A percentile compares a stretch with the other conserved stretches of the same genome.
These are phyloP conservation scores for Solanum tarapatanum DNA, from an alignment of 257 asterid genomes.

Conservation along the genomic window DNA sequence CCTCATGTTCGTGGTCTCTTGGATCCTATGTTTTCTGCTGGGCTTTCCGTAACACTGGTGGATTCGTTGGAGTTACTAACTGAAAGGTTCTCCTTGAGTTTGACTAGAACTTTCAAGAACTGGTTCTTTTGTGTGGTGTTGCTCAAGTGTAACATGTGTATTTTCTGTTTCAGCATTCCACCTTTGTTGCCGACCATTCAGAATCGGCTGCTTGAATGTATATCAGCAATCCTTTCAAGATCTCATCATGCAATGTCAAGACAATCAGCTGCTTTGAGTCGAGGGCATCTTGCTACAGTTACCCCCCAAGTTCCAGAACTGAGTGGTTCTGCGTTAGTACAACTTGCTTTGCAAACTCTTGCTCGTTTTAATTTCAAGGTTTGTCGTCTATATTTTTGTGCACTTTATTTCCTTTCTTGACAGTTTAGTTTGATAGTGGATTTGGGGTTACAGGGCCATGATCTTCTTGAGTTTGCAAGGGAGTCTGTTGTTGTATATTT, in stretches of 20 bases:
- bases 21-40: constrained; percentile 94
- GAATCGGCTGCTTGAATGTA: constrained; percentile 79
- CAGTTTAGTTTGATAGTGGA: background rate
- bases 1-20: constrained; percentile 78
- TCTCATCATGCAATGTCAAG: constrained; percentile 61
- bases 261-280: constrained; percentile 35
- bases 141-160: constrained; percentile 10
- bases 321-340: constrained; percentile 82
- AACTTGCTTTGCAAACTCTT: constrained; percentile 91
- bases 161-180: constrained; percentile 60
- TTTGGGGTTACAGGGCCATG: constrained; percentile 63
- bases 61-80: constrained; percentile 84
- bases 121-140: constrained; percentile 1
- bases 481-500: constrained; percentile 80
- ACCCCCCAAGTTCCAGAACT: constrained; percentile 68
- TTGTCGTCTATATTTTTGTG: constrained; percentile 3
- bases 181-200: constrained; percentile 84
- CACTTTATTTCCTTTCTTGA: background rate
- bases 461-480: constrained; percentile 93
- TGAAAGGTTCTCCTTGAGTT: constrained; percentile 36
- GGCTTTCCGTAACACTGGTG: constrained; percentile 69
- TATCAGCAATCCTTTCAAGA: constrained; percentile 75
- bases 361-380: constrained; percentile 86
- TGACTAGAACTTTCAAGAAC: background rate
- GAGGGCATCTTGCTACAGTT: constrained; percentile 52